These are phyloP conservation scores for Tetradesmus lagerheimii DNA, from an alignment of 139 green algal species.

Conservation along the genomic window DNA sequence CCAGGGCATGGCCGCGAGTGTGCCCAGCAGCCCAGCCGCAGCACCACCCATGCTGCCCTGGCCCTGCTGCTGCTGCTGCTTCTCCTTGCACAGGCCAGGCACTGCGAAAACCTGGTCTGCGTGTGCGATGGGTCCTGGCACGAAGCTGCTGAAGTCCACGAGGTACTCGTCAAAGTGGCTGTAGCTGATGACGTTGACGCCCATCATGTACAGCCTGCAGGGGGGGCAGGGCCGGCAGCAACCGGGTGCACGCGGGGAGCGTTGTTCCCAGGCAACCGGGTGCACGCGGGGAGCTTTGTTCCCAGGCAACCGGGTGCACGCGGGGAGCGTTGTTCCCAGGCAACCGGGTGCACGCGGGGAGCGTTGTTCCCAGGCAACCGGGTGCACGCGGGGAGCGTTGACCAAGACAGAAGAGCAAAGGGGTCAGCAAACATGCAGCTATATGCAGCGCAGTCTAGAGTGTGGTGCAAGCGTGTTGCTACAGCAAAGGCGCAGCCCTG, in stretches of 20 bases:
- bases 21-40: neutral
- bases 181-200: slow-evolving; percentile 58
- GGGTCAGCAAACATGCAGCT: too few relatives aligned
- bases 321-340: neutral
- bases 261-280: neutral
- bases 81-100: slow-evolving; percentile 40
- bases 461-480: too few relatives aligned
- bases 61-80: neutral
- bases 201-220: slow-evolving; percentile 63
- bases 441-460: too few relatives aligned
- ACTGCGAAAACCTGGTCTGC: slow-evolving; percentile 38
- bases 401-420: too few relatives aligned
- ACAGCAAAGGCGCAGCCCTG: too few relatives aligned
- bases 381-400: too few relatives aligned
- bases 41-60: neutral
- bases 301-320: neutral
- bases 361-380: neutral
- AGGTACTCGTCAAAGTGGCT: slow-evolving; percentile 61
- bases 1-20: slow-evolving; percentile 41
- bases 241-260: neutral
- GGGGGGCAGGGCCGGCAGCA: too few relatives aligned
- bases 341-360: too few relatives aligned
- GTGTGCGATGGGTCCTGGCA: slow-evolving; percentile 19
- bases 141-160: slow-evolving; percentile 56
- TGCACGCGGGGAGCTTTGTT: too few relatives aligned